phyloP scores from a whole-genome alignment of 1,284 basidiomycete genomes.

The Sanghuangporus sanghuang region DNA sequence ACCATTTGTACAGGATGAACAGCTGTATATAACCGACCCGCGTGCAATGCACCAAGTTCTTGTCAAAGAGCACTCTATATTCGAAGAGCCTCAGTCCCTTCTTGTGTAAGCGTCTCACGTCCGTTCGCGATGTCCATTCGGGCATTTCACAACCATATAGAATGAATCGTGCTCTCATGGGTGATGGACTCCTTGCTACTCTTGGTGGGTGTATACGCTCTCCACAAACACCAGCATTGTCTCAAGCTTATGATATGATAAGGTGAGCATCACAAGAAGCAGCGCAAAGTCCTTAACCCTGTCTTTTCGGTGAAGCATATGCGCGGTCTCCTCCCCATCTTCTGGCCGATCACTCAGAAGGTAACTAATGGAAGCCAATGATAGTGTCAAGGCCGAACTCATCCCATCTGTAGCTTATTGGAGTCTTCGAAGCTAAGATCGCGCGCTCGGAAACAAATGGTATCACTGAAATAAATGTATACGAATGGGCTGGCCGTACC shows the following conservation, averaged over 20 bases:
- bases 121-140: not conserved
- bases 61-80: slow-evolving; percentile 13
- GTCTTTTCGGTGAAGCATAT: slow-evolving; percentile 42
- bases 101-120: slow-evolving; percentile 18
- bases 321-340: slow-evolving; percentile 35
- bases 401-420: not conserved
- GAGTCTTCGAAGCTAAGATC: not conserved
- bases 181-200: slow-evolving; percentile 22
- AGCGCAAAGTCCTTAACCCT: slow-evolving; percentile 28
- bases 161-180: slow-evolving; percentile 18
- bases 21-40: slow-evolving; percentile 15
- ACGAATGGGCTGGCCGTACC: slow-evolving; percentile 9
- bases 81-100: slow-evolving; percentile 17
- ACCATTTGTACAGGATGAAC: slow-evolving; percentile 10
- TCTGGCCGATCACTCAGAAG: slow-evolving; percentile 32
- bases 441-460: no score
- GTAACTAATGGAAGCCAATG: slow-evolving; percentile 19
- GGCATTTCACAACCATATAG: slow-evolving; percentile 4
- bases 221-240: not conserved
- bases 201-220: slow-evolving; percentile 13
- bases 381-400: not conserved
- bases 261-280: slow-evolving; percentile 25
- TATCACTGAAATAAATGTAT: slow-evolving; percentile 6
- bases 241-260: not conserved
- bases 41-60: slow-evolving; percentile 15